These are phyloP conservation scores for Penicillium paradoxum DNA, from an alignment of 495 filamentous ascomycete genomes.

Conservation along the genomic window DNA sequence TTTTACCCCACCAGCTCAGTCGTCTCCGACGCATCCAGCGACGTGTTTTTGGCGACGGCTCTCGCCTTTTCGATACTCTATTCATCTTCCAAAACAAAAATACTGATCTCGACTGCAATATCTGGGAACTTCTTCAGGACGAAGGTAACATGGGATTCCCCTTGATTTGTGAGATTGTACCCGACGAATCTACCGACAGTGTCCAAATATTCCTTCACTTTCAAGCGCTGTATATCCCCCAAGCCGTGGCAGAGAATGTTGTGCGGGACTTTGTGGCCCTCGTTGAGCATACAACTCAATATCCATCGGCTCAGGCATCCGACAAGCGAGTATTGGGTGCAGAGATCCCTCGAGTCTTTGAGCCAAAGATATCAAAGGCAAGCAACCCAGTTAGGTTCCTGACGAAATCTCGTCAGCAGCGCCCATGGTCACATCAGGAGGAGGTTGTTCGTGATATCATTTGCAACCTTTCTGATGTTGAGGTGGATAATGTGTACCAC, in stretches of 20 bases:
- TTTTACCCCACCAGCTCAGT: slow-evolving; percentile 62
- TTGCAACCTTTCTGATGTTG: slow-evolving; percentile 46
- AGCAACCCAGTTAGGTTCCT: background rate
- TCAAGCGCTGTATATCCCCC: slow-evolving; percentile 35
- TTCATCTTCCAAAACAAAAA: slow-evolving; percentile 62
- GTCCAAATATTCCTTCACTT: slow-evolving; percentile 23
- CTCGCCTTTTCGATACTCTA: slow-evolving; percentile 67
- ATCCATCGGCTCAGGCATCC: slow-evolving; percentile 29
- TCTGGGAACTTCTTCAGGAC: slow-evolving; percentile 67
- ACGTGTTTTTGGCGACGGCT: slow-evolving; percentile 45
- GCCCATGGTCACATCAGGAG: slow-evolving; percentile 51
- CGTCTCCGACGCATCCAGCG: slow-evolving; percentile 51
- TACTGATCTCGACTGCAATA: slow-evolving; percentile 42
- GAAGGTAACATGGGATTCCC: slow-evolving; percentile 72
- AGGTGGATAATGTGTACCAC: slow-evolving; percentile 43
- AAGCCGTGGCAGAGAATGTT: slow-evolving; percentile 36
- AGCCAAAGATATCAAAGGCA: background rate
- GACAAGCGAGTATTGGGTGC: slow-evolving; percentile 16
- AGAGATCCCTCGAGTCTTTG: slow-evolving; percentile 11
- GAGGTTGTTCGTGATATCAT: slow-evolving; percentile 56
- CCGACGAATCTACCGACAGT: slow-evolving; percentile 41
- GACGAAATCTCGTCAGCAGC: background rate
- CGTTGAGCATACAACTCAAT: slow-evolving; percentile 37
- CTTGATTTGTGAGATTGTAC: slow-evolving; percentile 63
- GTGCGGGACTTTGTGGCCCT: slow-evolving; percentile 43